Base-by-base conservation (phyloP, 2,329 filamentous ascomycete species). In the Lithohypha guttulata region DNA sequence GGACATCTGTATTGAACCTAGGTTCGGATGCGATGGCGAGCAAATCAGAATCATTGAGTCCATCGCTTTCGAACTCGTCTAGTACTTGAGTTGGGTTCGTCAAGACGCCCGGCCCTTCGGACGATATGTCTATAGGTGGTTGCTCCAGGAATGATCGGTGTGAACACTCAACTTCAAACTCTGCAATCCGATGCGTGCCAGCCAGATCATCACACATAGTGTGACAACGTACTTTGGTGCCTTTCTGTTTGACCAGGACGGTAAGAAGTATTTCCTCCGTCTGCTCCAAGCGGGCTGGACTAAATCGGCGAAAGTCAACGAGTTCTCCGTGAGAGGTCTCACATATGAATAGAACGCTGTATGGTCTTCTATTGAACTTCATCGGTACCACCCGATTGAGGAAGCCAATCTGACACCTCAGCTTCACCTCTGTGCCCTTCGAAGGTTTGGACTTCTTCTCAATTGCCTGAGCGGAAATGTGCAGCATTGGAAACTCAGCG, bases 191-290 rank as follows among this genome's bases (percentile, higher is more conserved):
- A 52, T 69, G 57, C 8, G 75, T 78, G 8, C 74, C 74, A 44
- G 73, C 84, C 51, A 96, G 81, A 29, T 85, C 79, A 60, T 95
- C 89, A 48, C 87, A 96, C 57, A 84, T 82, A 34, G 87, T 67
- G 53, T 79, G 75, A 44, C 77, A 84, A 17, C 69, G 69, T 22
- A 91, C 71, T 2, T 68, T 61, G 41, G 80, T 73, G 13, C 73
- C 69, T 0, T 65, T 55, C 3, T 62, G 62, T 1, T 58, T 69
- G 14, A 85, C 55, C 0, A 71, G 61, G 1, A 77, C 71, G 14
- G 61, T 71, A 46, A 81, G 79, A 0, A 66, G 58, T 2, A 86
- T 54, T 7, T 77, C 70, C 17, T 79, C 72, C 0, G 70, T 71
- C 4, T 66, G 68, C n/a, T 70, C 66, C 6, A 94, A 57, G 44